Evolutionary conservation across 257 asterid species (phyloP).

Genomic region (Nicotiana tomentosiformis): DNA sequence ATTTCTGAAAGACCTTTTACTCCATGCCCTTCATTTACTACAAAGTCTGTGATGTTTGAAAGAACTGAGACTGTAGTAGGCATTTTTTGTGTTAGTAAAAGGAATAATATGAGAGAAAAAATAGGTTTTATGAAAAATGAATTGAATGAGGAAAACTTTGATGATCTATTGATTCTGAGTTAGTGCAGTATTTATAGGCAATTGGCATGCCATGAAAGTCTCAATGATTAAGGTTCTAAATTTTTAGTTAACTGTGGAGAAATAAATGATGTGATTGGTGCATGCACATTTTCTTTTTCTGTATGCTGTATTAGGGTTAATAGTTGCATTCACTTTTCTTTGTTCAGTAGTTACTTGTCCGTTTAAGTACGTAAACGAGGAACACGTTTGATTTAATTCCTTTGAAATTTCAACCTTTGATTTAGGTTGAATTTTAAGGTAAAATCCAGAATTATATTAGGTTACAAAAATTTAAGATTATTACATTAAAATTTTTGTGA

Average conservation of each 20-base stretch:
- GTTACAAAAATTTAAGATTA: not conserved
- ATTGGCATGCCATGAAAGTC: not conserved
- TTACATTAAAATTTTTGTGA: not conserved
- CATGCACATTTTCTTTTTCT: not conserved
- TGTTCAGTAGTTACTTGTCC: not conserved
- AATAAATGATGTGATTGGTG: not conserved
- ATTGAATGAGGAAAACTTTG: not conserved
- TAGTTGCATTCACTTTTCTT: not conserved
- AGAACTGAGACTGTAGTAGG: not conserved
- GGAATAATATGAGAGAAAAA: not conserved
- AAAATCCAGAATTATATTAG: not conserved
- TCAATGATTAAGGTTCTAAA: accelerated
- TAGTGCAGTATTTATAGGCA: not conserved
- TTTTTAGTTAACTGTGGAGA: not conserved
- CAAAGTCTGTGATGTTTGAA: constrained; percentile 4
- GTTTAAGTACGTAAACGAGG: not conserved
- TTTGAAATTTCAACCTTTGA: not conserved
- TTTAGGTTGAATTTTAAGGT: not conserved
- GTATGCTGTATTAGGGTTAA: not conserved
- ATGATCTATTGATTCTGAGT: not conserved
- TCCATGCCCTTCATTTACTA: constrained; percentile 25
- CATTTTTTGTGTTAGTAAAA: not conserved
- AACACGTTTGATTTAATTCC: not conserved
- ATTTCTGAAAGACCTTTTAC: constrained; percentile 27
- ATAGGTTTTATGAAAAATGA: not conserved